These are phyloP conservation scores for Microbotryum intermedium DNA, from an alignment of 1,284 basidiomycete genomes.

Conservation along the genomic window DNA sequence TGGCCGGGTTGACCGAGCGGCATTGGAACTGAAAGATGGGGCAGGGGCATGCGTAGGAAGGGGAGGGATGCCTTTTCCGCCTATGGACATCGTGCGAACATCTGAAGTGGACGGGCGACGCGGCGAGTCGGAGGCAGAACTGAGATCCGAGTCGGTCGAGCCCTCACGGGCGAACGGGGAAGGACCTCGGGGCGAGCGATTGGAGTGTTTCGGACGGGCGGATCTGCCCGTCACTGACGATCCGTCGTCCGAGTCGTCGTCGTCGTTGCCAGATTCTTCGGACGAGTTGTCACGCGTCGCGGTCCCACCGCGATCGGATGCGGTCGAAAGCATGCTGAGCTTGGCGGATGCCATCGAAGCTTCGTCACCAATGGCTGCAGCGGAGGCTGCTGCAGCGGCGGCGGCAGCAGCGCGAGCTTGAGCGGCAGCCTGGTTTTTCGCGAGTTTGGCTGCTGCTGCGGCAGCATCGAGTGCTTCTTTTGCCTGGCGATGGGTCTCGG, in stretches of 20 bases:
- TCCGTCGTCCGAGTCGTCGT: constrained; percentile 14
- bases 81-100: no score
- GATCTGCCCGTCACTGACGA: not conserved
- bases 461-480: not conserved
- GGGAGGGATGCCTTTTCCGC: no score
- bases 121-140: not conserved
- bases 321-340: not conserved
- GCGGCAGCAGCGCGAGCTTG: not conserved
- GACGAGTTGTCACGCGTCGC: not conserved
- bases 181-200: no score
- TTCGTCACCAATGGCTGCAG: not conserved
- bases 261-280: constrained; percentile 2
- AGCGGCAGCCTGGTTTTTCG: not conserved
- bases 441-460: not conserved
- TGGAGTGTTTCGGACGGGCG: no score
- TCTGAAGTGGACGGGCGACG: not conserved
- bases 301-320: not conserved
- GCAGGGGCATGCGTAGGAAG: no score
- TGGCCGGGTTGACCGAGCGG: not conserved
- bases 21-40: not conserved
- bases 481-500: constrained; percentile 18
- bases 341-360: not conserved
- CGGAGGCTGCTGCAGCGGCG: not conserved
- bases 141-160: constrained; percentile 6
- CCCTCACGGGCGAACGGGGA: constrained; percentile 21